Base-by-base conservation (phyloP, 2,329 filamentous ascomycete genomes). In the Bipolaris zeicola region DNA sequence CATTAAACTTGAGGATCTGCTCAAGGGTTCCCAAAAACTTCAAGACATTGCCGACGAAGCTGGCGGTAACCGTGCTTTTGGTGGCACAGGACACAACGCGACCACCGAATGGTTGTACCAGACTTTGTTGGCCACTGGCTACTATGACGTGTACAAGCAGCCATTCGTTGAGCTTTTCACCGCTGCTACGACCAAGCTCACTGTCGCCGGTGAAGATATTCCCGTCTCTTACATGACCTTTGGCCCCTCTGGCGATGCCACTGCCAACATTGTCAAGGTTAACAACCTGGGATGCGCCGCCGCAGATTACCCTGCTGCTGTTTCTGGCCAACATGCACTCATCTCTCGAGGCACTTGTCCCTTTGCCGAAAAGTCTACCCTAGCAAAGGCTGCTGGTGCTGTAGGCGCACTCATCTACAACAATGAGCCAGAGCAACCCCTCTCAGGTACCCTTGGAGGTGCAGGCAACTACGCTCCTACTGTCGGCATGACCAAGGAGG, bases 361-460 rank as follows among this genome's bases (percentile, higher is more conserved):
- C 13, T 92, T 92, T 65, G 87, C 85, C 18, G 75, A 80, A 57
- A 93, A 93, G 78, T 88, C 88, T 1, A 80, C 81, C 42, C 78
- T 82, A 16, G 89, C 90, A 2, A 88, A 87, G 53, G 81, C 81
- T 50, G 88, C 88, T 1, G 88, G 89, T 28, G 90, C 90, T 6
- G 74, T 85, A 11, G 89, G 87, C 1, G 87, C 87, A 0, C 77
- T 92, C 26, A 80, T 93, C 46, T 92, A 90, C 77, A 91, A 92
- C 78, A 87, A 86, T 64, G 83, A 87, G 1, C 77, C 81, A 2
- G 52, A 62, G 7, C 88, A 85, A 1, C 71, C 78, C 3, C 76
- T 92, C 0, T 80, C 83, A 46, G 90, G 89, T 39, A 92, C 89
- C 1, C 80, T 92, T 5, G 89, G 87, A 8, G 82, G 78, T 0